phyloP scores from a whole-genome alignment of 805 yeast species.

The Candida germanica region DNA sequence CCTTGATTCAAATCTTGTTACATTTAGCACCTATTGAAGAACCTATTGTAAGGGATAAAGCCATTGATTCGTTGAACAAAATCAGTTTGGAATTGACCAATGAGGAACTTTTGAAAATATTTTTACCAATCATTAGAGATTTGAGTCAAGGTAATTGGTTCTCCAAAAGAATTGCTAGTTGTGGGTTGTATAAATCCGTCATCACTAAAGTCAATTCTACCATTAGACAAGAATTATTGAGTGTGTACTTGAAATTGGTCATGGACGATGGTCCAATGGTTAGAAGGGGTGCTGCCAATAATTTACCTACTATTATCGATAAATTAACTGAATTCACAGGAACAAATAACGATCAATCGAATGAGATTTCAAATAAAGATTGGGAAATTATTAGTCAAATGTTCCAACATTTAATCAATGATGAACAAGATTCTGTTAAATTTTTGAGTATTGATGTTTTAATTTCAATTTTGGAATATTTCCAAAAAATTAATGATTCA shows the following conservation, averaged over 20 bases:
- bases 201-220: slow-evolving; percentile 55
- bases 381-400: slow-evolving; percentile 78
- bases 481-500: slow-evolving; percentile 54
- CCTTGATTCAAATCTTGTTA: slow-evolving; percentile 62
- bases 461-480: slow-evolving; percentile 72
- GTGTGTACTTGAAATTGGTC: slow-evolving; percentile 65
- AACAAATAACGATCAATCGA: slow-evolving; percentile 27
- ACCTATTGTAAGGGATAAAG: slow-evolving; percentile 92
- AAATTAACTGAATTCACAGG: slow-evolving; percentile 43
- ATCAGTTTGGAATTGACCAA: slow-evolving; percentile 62
- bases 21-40: slow-evolving; percentile 90
- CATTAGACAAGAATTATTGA: slow-evolving; percentile 59
- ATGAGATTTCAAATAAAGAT: slow-evolving; percentile 52
- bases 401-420: slow-evolving; percentile 75
- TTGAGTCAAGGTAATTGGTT: slow-evolving; percentile 93
- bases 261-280: slow-evolving; percentile 98
- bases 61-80: slow-evolving; percentile 77
- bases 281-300: slow-evolving; percentile 86
- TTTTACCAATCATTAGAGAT: slow-evolving; percentile 72
- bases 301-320: slow-evolving; percentile 72
- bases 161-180: slow-evolving; percentile 83
- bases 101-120: slow-evolving; percentile 61
- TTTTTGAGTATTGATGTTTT: slow-evolving; percentile 85
- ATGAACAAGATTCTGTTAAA: slow-evolving; percentile 93
- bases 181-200: slow-evolving; percentile 79